Conservation (phyloP, 2,329 filamentous ascomycete species). For the Cladosporium sp. region DNA sequence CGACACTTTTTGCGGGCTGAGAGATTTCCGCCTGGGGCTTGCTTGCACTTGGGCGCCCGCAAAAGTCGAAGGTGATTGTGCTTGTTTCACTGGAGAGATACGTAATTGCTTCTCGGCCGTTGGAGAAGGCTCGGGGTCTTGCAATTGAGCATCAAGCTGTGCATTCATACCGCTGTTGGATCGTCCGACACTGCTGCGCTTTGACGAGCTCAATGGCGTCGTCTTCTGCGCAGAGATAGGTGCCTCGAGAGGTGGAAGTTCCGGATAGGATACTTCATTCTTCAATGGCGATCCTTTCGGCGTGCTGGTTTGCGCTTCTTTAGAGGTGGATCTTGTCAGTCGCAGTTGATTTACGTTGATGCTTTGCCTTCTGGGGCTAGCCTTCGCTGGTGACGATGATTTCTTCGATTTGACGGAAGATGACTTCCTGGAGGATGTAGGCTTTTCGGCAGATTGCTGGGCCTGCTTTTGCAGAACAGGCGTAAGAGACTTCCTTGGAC, state of each 20-base stretch:
- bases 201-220: neutral
- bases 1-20: slow-evolving; percentile 12
- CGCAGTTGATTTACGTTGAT: neutral
- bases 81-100: slow-evolving; percentile 18
- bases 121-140: slow-evolving; percentile 23
- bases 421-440: slow-evolving; percentile 9
- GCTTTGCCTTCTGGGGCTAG: neutral
- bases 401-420: slow-evolving; percentile 17
- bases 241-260: slow-evolving; percentile 16
- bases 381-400: slow-evolving; percentile 8
- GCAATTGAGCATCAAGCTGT: slow-evolving; percentile 19
- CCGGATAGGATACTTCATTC: slow-evolving; percentile 20
- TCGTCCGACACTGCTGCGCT: slow-evolving; percentile 1
- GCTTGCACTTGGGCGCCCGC: neutral
- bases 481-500: slow-evolving; percentile 31
- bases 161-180: slow-evolving; percentile 13
- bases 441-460: slow-evolving; percentile 24
- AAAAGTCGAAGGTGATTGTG: slow-evolving; percentile 17
- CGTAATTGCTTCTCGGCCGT: slow-evolving; percentile 25
- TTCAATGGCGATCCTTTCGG: slow-evolving; percentile 15
- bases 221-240: neutral
- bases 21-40: slow-evolving; percentile 10
- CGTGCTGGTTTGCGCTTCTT: neutral
- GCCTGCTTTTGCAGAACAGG: slow-evolving; percentile 32
- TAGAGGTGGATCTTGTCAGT: slow-evolving; percentile 4